phyloP scores from a whole-genome alignment of 129 eudicot genomes.

The carrot (Daucus carota) region DNA sequence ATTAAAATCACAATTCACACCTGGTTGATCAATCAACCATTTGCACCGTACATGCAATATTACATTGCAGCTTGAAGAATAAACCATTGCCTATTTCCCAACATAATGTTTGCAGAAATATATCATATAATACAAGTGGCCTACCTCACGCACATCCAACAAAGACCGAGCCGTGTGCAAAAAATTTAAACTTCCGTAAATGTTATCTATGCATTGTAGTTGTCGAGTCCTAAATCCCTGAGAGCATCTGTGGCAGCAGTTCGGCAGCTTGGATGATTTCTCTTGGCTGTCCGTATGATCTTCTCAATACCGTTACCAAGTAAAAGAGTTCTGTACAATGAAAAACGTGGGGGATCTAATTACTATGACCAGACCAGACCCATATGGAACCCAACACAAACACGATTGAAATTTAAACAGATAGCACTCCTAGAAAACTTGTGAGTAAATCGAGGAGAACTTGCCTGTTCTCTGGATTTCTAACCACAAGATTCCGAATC shows the following conservation, averaged over 20 bases:
- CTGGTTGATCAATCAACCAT: not conserved
- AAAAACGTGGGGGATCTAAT: not conserved
- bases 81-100: not conserved
- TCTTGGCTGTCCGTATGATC: conserved; percentile 67
- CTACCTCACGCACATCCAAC: not conserved
- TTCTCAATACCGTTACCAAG: conserved; percentile 75
- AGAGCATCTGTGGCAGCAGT: conserved; percentile 84
- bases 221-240: conserved; percentile 83
- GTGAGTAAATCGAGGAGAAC: not conserved
- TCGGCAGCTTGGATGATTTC: conserved; percentile 65
- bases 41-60: not conserved
- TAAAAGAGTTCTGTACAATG: conserved; percentile 48
- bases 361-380: not conserved
- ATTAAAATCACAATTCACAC: not conserved
- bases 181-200: not conserved
- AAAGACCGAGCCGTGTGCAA: not conserved
- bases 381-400: not conserved
- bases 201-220: conserved; percentile 52
- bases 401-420: not conserved
- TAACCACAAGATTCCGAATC: conserved; percentile 88
- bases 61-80: not conserved
- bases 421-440: not conserved
- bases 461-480: conserved; percentile 88
- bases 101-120: not conserved
- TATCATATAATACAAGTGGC: conserved; percentile 6